Percentiles rank a stretch among this genome's conserved stretches.
These are phyloP conservation scores for Micractinium sp. DNA, from an alignment of 139 green algal species.

Conservation along the genomic window DNA sequence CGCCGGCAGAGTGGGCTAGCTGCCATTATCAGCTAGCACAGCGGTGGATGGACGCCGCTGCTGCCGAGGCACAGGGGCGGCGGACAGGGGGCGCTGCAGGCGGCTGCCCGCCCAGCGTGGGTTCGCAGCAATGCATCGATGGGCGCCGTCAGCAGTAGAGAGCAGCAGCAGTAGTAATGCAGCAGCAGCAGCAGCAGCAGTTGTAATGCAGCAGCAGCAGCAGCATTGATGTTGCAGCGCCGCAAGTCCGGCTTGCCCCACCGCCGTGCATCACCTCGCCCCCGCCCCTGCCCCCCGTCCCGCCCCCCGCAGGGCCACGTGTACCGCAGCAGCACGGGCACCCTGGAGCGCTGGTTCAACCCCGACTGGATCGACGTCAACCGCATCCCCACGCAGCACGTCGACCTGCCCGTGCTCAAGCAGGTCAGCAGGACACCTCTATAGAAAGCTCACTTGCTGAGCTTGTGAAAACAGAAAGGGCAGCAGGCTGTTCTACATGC, in stretches of 20 bases:
- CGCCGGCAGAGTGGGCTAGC: no score
- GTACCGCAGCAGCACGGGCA: constrained; percentile 80
- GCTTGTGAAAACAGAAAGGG: background rate
- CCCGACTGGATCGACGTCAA: constrained; percentile 72
- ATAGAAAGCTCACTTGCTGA: no score
- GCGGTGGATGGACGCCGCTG: no score
- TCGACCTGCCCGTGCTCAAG: constrained; percentile 49
- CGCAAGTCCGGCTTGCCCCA: background rate
- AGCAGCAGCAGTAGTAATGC: no score
- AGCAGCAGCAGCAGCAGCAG: background rate
- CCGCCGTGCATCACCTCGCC: background rate
- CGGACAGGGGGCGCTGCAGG: no score
- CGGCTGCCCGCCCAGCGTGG: no score
- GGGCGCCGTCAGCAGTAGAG: no score
- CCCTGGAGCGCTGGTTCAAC: constrained; percentile 87
- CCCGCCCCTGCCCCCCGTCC: background rate
- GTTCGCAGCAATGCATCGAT: no score
- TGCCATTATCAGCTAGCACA: no score
- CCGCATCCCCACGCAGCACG: constrained; percentile 46
- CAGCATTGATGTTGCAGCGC: background rate
- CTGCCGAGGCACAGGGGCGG: no score
- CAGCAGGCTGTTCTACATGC: background rate
- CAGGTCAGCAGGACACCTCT: background rate
- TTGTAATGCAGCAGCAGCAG: background rate
- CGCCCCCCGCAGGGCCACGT: constrained; percentile 67